Evolutionary conservation across 805 yeast species (phyloP), one percentile per base, ranked within the genome.

Genomic region (Candida alai): DNA sequence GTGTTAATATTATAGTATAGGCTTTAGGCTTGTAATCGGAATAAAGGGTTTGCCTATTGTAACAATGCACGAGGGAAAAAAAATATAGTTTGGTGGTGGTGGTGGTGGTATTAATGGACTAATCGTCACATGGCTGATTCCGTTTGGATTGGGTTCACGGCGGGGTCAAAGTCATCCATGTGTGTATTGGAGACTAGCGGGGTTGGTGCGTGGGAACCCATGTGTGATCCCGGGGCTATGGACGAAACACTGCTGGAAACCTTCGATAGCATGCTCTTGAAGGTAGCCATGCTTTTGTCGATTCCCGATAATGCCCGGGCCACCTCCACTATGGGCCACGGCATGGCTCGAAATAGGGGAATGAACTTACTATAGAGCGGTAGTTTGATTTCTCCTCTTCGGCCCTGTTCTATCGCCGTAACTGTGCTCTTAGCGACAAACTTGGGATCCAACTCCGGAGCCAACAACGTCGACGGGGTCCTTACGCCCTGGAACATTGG

Each of bases 321-420:
- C 0, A 69, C n/a, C 35, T 67, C 74, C 6, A 69, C 77, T 2
- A 84, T 23, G 2, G 82, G 86, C 81, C 85, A 76, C 0, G 95
- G 95, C 11, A 78, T 55, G 0, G 78, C 76, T 37, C 93, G 68
- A 44, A 88, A 61, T 1, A 84, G 39, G 0, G 96, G 95, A 22
- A 89, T 47, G 28, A 84, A 59, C 43, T 80, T 75, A 2, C 86
- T 88, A 56, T 89, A 90, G 28, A 80, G 62, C 0, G 97, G 97
- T 19, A 78, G 45, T 42, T 73, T 80, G 29, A 89, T 70, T 36
- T 80, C 84, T 2, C 89, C 87, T 24, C 80, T 54, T 37, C 70
- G 62, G 5, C 93, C 93, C 31, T 68, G 50, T 31, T 69, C 72
- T 20, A 86, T 59, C 0, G 85, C 76, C 4, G 56, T 50, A 12